Base-by-base conservation (phyloP, 805 yeast genomes). In the Ogataea kodamae region DNA sequence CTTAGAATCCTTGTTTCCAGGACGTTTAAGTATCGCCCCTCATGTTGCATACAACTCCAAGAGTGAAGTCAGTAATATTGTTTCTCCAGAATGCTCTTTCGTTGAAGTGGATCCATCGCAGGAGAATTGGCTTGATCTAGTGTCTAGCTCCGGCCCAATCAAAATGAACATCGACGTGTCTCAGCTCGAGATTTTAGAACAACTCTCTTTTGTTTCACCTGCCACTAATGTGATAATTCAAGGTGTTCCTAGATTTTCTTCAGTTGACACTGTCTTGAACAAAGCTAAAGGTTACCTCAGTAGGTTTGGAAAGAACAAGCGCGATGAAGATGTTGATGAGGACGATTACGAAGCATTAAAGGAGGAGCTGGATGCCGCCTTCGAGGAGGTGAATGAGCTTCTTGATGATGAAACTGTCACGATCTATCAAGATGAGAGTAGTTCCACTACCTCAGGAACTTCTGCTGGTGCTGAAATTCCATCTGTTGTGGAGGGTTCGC, bases 401-500 rank as follows among this genome's bases (percentile, higher is more conserved):
- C 28, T 59, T 16, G 52, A 40, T 8, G 59, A 52, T 28, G 57
- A 48, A 30, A 36, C 48, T 8, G 58, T 44, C 18, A 31, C 47
- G 4, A 43, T 49, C 14, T 41, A 45, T 19, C 43, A 49, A 9
- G 41, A 42, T n/a, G 38, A 7, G 3, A 18, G 21, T 18, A 18
- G 21, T 14, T 27, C 13, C 15, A 31, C 33, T 11, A 13, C 36
- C 13, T n/a, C n/a, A n/a, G n/a, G n/a, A n/a, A n/a, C n/a, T n/a
- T n/a, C n/a, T n/a, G n/a, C n/a, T n/a, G n/a, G n/a, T n/a, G n/a
- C n/a, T n/a, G n/a, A n/a, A n/a, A n/a, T n/a, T n/a, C n/a, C n/a
- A n/a, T n/a, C n/a, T n/a, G 29, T 38, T 10, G 39, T 43, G 25
- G 48, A 46, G 25, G 59, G 65, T 9, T 70, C 70, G 35, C 59